Conservation (phyloP, 768 basidiomycete genomes). For the Grammothele lineata region DNA sequence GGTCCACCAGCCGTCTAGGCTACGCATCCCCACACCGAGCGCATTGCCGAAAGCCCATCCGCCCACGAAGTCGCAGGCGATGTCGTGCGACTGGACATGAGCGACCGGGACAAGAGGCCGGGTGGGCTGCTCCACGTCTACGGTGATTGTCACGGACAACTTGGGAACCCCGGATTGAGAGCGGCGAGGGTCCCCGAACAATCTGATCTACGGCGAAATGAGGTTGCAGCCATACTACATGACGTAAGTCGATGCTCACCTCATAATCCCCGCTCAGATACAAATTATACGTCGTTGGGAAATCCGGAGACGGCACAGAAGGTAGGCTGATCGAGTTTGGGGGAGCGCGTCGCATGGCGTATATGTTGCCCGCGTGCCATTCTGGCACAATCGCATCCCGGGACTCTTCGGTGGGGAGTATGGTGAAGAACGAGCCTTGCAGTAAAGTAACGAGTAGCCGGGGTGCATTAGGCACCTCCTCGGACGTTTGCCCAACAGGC, state of each 20-base stretch:
- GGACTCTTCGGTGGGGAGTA: constrained; percentile 41
- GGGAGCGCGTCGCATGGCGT: constrained; percentile 53
- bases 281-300: constrained; percentile 57
- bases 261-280: constrained; percentile 84
- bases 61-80: constrained; percentile 65
- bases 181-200: constrained; percentile 72
- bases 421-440: constrained; percentile 73
- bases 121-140: constrained; percentile 40
- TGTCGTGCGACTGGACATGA: constrained; percentile 48
- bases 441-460: constrained; percentile 55
- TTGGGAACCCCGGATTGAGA: constrained; percentile 38
- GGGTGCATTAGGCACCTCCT: constrained; percentile 26
- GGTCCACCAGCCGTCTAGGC: constrained; percentile 52
- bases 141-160: constrained; percentile 49
- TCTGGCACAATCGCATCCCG: constrained; percentile 28
- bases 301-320: constrained; percentile 33
- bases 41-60: constrained; percentile 73
- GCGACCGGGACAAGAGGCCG: constrained; percentile 24
- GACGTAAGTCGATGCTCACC: too few species aligned
- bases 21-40: constrained; percentile 60
- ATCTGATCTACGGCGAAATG: constrained; percentile 64
- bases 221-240: too few species aligned
- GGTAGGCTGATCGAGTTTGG: constrained; percentile 50
- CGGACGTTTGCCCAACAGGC: constrained; percentile 21
- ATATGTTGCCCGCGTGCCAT: constrained; percentile 91